Conservation (phyloP, 1,139 yeast species). For the Candida pseudoviswanathii region DNA sequence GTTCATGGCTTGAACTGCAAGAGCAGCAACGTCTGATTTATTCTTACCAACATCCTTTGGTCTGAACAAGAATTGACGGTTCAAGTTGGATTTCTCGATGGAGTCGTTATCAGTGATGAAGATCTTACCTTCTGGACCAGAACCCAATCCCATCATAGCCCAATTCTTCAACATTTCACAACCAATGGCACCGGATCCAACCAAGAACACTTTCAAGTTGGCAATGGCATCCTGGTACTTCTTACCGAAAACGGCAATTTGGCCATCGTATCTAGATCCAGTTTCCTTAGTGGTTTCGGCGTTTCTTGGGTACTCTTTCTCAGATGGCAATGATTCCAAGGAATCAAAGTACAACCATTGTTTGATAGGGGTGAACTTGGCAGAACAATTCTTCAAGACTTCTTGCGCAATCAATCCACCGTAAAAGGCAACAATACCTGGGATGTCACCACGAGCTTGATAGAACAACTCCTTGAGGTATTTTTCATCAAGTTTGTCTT, state of each 20-base stretch:
- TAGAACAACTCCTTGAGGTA: slow-evolving; percentile 72
- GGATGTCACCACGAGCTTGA: slow-evolving; percentile 91
- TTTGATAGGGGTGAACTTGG: slow-evolving; percentile 87
- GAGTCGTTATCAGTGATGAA: slow-evolving; percentile 91
- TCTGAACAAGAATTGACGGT: slow-evolving; percentile 94
- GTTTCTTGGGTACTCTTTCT: slow-evolving; percentile 58
- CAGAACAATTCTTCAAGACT: slow-evolving; percentile 91
- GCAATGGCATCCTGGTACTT: slow-evolving; percentile 72
- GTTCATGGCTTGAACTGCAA: slow-evolving; percentile 82
- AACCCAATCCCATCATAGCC: slow-evolving; percentile 96
- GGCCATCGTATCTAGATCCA: slow-evolving; percentile 85
- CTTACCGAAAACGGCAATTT: slow-evolving; percentile 90
- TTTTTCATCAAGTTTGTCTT: slow-evolving; percentile 60
- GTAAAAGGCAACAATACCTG: slow-evolving; percentile 84
- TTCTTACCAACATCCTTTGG: slow-evolving; percentile 91
- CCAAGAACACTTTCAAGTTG: slow-evolving; percentile 82
- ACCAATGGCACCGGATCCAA: slow-evolving; percentile 99
- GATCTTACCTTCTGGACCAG: slow-evolving; percentile 87
- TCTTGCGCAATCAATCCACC: slow-evolving; percentile 98
- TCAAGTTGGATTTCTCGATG: slow-evolving; percentile 92
- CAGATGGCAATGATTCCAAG: slow-evolving; percentile 79
- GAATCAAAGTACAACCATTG: slow-evolving; percentile 95
- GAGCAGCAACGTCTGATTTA: slow-evolving; percentile 89
- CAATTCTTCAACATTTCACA: slow-evolving; percentile 98
- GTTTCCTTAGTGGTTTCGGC: slow-evolving; percentile 74